phyloP scores from a whole-genome alignment of 2,329 filamentous ascomycete species.

The Fulvia fulva region DNA sequence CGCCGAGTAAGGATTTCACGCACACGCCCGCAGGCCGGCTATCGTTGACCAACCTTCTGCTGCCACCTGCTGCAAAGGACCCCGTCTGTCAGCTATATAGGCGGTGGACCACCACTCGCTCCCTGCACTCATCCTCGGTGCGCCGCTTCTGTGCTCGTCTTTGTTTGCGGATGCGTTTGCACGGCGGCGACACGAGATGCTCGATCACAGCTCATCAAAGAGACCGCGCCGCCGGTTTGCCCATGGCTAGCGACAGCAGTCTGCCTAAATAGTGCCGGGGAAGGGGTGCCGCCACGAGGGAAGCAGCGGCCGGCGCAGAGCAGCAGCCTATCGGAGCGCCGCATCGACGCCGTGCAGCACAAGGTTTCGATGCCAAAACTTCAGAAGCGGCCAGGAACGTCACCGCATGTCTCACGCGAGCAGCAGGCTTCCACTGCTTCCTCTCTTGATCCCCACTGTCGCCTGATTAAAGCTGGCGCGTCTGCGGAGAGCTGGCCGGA shows the following conservation, averaged over 20 bases:
- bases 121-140: background rate
- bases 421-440: no score
- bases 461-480: background rate
- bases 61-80: background rate
- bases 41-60: background rate
- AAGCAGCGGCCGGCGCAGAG: background rate
- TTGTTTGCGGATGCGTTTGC: background rate
- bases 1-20: background rate
- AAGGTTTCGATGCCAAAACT: background rate
- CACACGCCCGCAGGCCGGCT: background rate
- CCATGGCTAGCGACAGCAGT: background rate
- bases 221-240: background rate
- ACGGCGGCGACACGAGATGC: background rate
- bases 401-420: slow-evolving; percentile 6
- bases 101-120: background rate
- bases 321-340: background rate
- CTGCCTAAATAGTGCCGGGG: background rate
- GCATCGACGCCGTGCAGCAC: background rate
- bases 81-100: background rate
- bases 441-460: no score
- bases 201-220: background rate
- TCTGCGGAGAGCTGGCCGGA: background rate
- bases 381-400: slow-evolving; percentile 3
- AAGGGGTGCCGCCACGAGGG: background rate
- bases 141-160: background rate